Evolutionary conservation across 345 rosid genomes (phyloP).

Genomic region (Boechera retrofracta): DNA sequence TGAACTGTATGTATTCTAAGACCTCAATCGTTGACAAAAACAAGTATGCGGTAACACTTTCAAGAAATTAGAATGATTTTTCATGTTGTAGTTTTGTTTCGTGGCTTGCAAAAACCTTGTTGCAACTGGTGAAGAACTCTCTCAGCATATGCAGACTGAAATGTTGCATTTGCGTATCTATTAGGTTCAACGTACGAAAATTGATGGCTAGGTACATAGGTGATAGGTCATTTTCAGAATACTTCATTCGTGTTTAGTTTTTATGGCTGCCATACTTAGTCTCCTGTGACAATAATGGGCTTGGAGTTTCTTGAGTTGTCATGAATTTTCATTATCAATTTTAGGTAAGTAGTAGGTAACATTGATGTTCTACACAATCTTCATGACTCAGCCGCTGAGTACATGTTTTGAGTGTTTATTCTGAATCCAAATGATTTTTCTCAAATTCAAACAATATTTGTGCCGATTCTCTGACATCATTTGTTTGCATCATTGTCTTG

Average conservation of each 20-base stretch:
- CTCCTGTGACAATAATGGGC: background rate
- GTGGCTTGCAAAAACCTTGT: background rate
- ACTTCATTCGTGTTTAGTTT: background rate
- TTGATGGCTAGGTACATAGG: background rate
- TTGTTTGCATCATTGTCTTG: background rate
- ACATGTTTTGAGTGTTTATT: background rate
- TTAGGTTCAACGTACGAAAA: background rate
- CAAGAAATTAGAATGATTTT: background rate
- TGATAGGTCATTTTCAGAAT: background rate
- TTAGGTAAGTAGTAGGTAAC: background rate
- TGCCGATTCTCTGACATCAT: background rate
- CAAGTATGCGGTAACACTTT: background rate
- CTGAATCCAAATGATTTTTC: background rate
- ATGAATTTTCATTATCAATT: background rate
- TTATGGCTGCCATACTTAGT: background rate
- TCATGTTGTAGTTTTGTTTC: background rate
- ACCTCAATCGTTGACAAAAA: background rate
- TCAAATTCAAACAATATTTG: background rate
- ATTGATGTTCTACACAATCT: background rate
- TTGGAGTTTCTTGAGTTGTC: background rate
- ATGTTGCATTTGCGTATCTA: background rate
- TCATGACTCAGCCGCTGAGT: background rate
- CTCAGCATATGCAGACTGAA: background rate
- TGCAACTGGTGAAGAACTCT: background rate
- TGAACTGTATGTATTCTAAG: background rate